Conservation (phyloP, 768 basidiomycete species). For the Leucocoprinus birnbaumii region DNA sequence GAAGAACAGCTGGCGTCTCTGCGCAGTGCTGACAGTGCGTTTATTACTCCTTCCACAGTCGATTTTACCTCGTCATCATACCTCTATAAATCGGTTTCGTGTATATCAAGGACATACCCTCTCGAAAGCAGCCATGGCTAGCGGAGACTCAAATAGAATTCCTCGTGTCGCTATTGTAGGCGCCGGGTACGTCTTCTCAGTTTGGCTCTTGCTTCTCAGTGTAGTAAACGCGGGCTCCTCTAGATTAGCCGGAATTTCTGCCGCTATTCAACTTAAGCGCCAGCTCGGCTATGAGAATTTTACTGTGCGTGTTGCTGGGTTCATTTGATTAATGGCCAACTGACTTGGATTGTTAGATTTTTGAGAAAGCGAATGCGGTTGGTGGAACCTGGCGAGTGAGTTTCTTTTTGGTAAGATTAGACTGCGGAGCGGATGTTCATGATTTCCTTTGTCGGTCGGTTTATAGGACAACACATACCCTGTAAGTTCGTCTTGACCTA, state of each 20-base stretch:
- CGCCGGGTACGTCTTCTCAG: constrained; percentile 37
- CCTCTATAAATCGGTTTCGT: too few relatives aligned
- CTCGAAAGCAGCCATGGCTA: constrained; percentile 9
- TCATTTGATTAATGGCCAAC: background rate
- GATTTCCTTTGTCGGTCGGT: background rate
- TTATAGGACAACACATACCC: constrained; percentile 51
- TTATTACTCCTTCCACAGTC: too few relatives aligned
- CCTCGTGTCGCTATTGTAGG: constrained; percentile 47
- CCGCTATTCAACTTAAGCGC: constrained; percentile 44
- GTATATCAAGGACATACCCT: too few relatives aligned
- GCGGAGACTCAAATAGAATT: constrained; percentile 17
- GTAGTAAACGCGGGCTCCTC: background rate
- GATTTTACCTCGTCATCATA: too few relatives aligned
- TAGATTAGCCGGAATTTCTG: constrained; percentile 46
- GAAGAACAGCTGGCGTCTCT: too few relatives aligned
- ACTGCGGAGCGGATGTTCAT: constrained; percentile 1
- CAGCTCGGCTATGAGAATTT: constrained; percentile 45
- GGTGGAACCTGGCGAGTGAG: constrained; percentile 60
- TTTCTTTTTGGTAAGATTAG: too few relatives aligned
- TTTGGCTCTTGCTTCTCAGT: background rate
- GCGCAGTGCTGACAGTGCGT: too few relatives aligned
- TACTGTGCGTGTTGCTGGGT: constrained; percentile 29
- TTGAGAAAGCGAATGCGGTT: constrained; percentile 42
- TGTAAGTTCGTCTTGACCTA: background rate
- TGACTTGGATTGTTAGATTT: constrained; percentile 33